Conservation (phyloP, 768 basidiomycete genomes). For the Lentinula sp. region DNA sequence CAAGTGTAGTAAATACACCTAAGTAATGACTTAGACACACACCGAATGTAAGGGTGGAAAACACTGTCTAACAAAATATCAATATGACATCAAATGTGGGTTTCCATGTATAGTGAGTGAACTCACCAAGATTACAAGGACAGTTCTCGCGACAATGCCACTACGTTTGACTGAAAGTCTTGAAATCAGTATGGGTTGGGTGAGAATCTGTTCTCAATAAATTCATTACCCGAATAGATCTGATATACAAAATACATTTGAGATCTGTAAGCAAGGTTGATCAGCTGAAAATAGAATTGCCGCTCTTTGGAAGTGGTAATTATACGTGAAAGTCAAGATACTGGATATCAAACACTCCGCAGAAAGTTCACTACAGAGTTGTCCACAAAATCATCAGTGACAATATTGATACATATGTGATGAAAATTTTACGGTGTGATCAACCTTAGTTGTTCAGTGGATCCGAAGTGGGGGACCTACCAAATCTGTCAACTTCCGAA, state of each 20-base stretch:
- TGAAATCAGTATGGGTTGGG: background rate
- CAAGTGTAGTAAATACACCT: background rate
- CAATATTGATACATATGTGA: background rate
- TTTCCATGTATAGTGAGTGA: background rate
- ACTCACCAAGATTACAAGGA: background rate
- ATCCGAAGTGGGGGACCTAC: conserved; percentile 40
- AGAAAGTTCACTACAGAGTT: conserved; percentile 25
- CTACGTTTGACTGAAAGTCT: conserved; percentile 18
- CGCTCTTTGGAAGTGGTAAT: background rate
- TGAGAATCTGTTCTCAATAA: too few species aligned
- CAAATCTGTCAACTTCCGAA: background rate
- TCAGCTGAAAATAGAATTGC: too few species aligned
- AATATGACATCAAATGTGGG: too few species aligned
- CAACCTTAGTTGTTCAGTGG: conserved; percentile 26
- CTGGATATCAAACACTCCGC: conserved; percentile 38
- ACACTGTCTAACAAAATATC: conserved; percentile 13
- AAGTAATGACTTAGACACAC: background rate
- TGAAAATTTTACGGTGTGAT: conserved; percentile 36
- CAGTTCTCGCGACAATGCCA: conserved; percentile 6
- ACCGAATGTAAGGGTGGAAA: conserved; percentile 26
- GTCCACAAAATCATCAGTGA: background rate
- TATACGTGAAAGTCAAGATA: conserved; percentile 36
- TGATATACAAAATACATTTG: conserved; percentile 40
- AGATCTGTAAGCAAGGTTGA: conserved; percentile 23
- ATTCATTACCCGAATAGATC: conserved; percentile 24